Percentiles rank a stretch among this genome's conserved stretches.
Evolutionary conservation across 2,329 filamentous ascomycete genomes (phyloP).

Genomic region (Acrodontium crateriforme): DNA sequence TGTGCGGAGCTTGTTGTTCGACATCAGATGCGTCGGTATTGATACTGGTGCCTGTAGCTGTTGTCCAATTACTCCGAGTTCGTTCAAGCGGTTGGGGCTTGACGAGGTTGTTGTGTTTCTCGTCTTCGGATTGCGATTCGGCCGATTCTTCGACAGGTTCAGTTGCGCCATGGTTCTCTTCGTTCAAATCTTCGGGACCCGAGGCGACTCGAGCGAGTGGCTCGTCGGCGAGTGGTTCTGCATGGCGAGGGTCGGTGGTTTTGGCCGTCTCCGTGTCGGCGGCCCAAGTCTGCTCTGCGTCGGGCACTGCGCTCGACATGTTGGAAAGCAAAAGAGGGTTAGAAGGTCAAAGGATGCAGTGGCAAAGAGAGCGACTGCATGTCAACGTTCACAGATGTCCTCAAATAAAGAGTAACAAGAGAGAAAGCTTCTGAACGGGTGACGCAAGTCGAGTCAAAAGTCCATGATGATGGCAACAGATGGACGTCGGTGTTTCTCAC

Average conservation of each 20-base stretch:
- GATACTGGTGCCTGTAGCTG: constrained; percentile 19
- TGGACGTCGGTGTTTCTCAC: too few relatives aligned
- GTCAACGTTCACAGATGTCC: too few relatives aligned
- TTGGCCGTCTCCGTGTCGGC: constrained; percentile 3
- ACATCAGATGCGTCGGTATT: constrained; percentile 11
- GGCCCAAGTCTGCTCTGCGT: constrained; percentile 3
- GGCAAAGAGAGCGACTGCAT: too few relatives aligned
- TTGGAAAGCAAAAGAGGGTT: too few relatives aligned
- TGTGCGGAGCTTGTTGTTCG: constrained; percentile 15
- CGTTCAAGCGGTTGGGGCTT: constrained; percentile 8
- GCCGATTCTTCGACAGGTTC: constrained; percentile 12
- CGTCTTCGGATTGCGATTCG: constrained; percentile 9
- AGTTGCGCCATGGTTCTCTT: constrained; percentile 20
- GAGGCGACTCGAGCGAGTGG: constrained; percentile 22
- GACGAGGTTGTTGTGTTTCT: constrained; percentile 6
- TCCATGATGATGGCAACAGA: too few relatives aligned
- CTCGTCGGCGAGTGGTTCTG: constrained; percentile 28
- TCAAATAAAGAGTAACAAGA: too few relatives aligned
- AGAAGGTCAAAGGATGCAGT: too few relatives aligned
- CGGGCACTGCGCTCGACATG: too few relatives aligned
- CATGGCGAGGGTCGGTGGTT: constrained; percentile 14
- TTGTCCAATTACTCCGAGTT: constrained; percentile 21
- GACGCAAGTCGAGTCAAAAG: too few relatives aligned
- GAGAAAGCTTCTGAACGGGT: too few relatives aligned
- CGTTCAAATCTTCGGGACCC: constrained; percentile 20